Evolutionary conservation across 371 early-diverging fungal genomes (phyloP), one percentile per base, ranked within the genome.

Genomic region (Mucor saturninus): DNA sequence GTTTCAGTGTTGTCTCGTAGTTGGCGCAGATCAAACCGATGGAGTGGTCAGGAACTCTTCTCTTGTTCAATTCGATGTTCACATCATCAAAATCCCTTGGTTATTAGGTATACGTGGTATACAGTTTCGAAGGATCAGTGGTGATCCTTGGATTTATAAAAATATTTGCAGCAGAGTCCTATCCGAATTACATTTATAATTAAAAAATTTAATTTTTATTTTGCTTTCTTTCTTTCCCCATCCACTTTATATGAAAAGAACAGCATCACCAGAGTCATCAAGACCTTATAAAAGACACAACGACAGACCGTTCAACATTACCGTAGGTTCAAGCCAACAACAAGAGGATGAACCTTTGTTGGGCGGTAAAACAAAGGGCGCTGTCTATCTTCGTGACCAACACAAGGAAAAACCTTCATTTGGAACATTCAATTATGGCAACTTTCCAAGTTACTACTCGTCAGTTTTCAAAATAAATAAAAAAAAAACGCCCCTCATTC

Each of bases 111-210:
- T 92, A 43, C 84, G 87, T 65, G 91, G 91, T 39, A 63, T 93
- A 37, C 89, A 85, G 65, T 93, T 93, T 69, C 74, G 88, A 45
- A 76, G 88, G 5, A 75, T 91, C 3, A 76, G 83, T 10, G 93
- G 93, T 7, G 87, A 90, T 55, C 65, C 88, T 28, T 90, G 89
- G 88, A 76, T 79, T 57, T 89, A 89, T 73, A 88, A 87, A 66
- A 76, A 82, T 39, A 76, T 83, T 38, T 89, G 89, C 65, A 82
- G 83, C 21, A 75, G 77, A 53, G 83, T 89, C 39, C 67, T 89
- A 29, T 68, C 75, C 32, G 79, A 75, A 35, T 68, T 89, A 32
- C 84, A 81, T 56, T 69, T 89, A 56, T 89, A 80, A 67, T 13
- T 1, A 43, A 43, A 14, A 43, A 43, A 43, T 43, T 11, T 42